phyloP scores from a whole-genome alignment of 2,329 filamentous ascomycete species.

The Erysiphe pulchra region DNA sequence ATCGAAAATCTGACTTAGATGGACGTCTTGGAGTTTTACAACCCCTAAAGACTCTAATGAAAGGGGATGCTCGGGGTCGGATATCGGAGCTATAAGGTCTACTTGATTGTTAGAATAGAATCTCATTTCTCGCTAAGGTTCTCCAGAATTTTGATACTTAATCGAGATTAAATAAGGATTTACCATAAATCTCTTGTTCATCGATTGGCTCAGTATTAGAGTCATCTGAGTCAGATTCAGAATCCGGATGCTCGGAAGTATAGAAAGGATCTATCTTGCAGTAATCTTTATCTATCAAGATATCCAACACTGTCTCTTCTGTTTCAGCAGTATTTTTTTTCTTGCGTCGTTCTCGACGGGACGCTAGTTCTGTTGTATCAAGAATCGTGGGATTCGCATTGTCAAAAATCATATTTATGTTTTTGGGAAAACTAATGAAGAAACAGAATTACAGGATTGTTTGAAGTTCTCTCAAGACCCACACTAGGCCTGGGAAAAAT shows the following conservation, averaged over 20 bases:
- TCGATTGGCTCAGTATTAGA: constrained; percentile 62
- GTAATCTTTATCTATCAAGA: constrained; percentile 9
- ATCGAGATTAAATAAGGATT: constrained; percentile 1
- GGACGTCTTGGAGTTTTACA: constrained; percentile 85
- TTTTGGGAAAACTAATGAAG: no score
- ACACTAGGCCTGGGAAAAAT: no score
- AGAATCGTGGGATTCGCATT: constrained; percentile 91
- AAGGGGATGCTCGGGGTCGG: no score
- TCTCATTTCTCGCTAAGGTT: no score
- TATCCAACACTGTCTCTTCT: constrained; percentile 8
- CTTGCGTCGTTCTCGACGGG: constrained; percentile 33
- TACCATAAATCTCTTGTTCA: constrained; percentile 90
- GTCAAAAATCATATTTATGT: constrained; percentile 16
- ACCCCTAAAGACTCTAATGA: constrained; percentile 45
- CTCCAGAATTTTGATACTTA: no score
- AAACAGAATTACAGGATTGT: no score
- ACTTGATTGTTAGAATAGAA: no score
- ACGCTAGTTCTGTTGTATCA: constrained; percentile 68
- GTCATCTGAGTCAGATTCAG: constrained; percentile 21
- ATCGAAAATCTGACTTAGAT: constrained; percentile 40
- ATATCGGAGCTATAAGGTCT: no score
- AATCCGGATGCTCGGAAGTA: constrained; percentile 12
- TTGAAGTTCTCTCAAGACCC: no score
- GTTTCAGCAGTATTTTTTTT: constrained; percentile 17
- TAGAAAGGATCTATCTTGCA: constrained; percentile 14